Conservation (phyloP, 1,139 yeast species). For the Suhomyces atakaporum region DNA sequence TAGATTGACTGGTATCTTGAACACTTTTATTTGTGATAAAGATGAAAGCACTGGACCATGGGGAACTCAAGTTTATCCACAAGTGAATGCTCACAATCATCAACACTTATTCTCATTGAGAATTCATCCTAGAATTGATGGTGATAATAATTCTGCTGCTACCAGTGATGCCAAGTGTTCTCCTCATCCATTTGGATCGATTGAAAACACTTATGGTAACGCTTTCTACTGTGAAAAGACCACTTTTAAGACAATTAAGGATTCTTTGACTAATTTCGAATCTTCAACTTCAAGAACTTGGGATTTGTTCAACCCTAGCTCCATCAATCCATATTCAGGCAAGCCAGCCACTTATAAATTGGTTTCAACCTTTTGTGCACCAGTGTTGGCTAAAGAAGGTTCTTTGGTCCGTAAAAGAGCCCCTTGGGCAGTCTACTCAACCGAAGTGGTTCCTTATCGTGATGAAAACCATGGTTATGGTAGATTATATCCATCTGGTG, state of each 20-base stretch:
- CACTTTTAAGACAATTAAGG: slow-evolving; percentile 64
- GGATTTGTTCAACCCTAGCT: slow-evolving; percentile 76
- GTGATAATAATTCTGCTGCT: slow-evolving; percentile 74
- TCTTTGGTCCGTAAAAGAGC: slow-evolving; percentile 80
- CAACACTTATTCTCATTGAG: slow-evolving; percentile 83
- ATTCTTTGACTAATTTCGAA: slow-evolving; percentile 64
- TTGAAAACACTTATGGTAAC: slow-evolving; percentile 73
- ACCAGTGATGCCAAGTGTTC: slow-evolving; percentile 65
- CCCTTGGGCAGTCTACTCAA: slow-evolving; percentile 71
- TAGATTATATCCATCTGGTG: slow-evolving; percentile 76
- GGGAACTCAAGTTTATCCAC: slow-evolving; percentile 81
- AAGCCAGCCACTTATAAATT: slow-evolving; percentile 76
- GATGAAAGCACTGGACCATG: slow-evolving; percentile 70
- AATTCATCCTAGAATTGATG: slow-evolving; percentile 78
- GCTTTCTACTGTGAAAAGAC: slow-evolving; percentile 67
- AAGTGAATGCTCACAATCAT: slow-evolving; percentile 81
- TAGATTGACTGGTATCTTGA: slow-evolving; percentile 78
- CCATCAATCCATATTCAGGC: slow-evolving; percentile 66
- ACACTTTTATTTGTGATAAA: slow-evolving; percentile 64
- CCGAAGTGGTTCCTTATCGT: slow-evolving; percentile 69
- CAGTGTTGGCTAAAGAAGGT: slow-evolving; percentile 70
- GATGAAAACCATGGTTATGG: slow-evolving; percentile 55
- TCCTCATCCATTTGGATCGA: slow-evolving; percentile 60
- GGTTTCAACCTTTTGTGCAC: slow-evolving; percentile 76
- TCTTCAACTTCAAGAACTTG: slow-evolving; percentile 69